Evolutionary conservation across 2,329 filamentous ascomycete species (phyloP), one percentile per base, ranked within the genome.

Genomic region (Exophiala sp.): DNA sequence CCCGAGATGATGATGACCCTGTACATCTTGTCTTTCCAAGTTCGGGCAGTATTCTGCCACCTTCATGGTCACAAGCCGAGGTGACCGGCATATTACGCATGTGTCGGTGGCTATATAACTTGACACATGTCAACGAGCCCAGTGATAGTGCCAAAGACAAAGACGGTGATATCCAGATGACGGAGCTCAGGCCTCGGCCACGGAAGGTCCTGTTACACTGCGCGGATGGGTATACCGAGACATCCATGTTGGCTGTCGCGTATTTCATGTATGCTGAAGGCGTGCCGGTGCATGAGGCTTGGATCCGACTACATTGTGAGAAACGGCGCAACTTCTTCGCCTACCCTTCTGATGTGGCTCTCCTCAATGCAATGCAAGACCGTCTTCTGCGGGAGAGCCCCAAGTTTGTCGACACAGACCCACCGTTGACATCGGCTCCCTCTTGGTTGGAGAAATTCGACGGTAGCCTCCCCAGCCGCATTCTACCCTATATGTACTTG

Each of bases 201-300:
- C 74, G 81, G 56, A 89, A 82, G 63, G 81, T 97, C 27, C 78
- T 97, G 24, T 86, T 98, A 34, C 91, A 97, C 68, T 97, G 93
- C 66, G 83, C 85, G 1, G 93, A 98, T 66, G 93, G 93, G 14
- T 98, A 98, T 63, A 98, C 93, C 0, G 93, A 98, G 68, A 91
- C 86, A 1, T 89, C 89, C 1, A 77, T 98, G 67, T 76, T 98
- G 14, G 88, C 81, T 1, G 80, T 98, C 32, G 88, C 91, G 8
- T 98, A 98, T 68, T 88, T 85, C 65, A 95, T 94, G 77, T 98
- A 89, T 68, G 88, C 86, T 46, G 88, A 93, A 55, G 88, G 88
- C 5, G 74, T 82, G 9, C 79, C 90, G 0, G 79, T 91, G 0
- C 85, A 90, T 22, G 81, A 89, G 48, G 90, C 93, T 7, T 97